A percentile compares a stretch with the other conserved stretches of the same genome.
Conservation (phyloP, 352 stramenopile species). For the Phytophthora colocasiae region DNA sequence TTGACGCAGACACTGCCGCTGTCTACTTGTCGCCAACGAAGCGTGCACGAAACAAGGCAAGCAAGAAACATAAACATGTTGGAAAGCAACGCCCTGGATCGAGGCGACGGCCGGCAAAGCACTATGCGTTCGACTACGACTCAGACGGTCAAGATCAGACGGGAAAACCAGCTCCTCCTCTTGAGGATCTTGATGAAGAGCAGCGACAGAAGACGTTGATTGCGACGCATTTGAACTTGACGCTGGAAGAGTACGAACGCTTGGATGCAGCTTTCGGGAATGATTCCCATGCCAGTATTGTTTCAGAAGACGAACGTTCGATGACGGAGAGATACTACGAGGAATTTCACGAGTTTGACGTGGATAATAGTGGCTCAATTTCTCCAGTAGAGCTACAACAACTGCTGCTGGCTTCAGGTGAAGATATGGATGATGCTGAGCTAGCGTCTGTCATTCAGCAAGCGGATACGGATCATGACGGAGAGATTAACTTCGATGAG, state of each 20-base stretch:
- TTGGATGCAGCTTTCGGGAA: conserved; percentile 67
- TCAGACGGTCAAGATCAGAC: conserved; percentile 30
- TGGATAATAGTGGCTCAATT: conserved; percentile 80
- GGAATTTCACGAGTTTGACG: conserved; percentile 78
- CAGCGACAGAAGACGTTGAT: conserved; percentile 54
- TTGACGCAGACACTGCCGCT: conserved; percentile 11
- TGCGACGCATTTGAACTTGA: conserved; percentile 69
- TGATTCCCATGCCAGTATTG: conserved; percentile 9
- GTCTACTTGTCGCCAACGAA: conserved; percentile 20
- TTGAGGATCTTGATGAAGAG: conserved; percentile 63
- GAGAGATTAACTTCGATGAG: conserved; percentile 82
- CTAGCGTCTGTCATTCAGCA: conserved; percentile 69
- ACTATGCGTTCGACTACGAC: conserved; percentile 47
- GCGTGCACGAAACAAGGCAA: conserved; percentile 17
- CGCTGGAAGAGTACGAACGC: conserved; percentile 72
- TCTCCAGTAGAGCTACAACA: conserved; percentile 71
- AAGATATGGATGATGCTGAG: conserved; percentile 82
- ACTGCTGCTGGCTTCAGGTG: conserved; percentile 62
- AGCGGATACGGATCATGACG: conserved; percentile 75
- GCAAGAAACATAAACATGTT: conserved; percentile 17
- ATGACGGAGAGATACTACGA: conserved; percentile 61
- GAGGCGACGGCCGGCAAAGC: conserved; percentile 25
- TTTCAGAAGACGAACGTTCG: conserved; percentile 19
- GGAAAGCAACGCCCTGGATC: conserved; percentile 8
- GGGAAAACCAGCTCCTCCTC: conserved; percentile 10